phyloP scores from a whole-genome alignment of 371 early-diverging fungal genomes.

The Nematocida sp. region DNA sequence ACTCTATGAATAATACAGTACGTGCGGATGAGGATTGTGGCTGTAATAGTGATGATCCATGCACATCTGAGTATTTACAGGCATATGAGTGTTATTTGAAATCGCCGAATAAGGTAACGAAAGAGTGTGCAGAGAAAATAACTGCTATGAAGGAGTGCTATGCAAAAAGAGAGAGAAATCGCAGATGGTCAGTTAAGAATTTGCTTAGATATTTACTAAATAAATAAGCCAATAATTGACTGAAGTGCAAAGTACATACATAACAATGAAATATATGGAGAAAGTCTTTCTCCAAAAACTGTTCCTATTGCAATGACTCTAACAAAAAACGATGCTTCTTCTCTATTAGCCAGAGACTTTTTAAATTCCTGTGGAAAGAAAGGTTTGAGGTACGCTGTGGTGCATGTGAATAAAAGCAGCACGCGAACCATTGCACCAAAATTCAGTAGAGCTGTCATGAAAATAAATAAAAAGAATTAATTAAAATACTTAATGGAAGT shows the following conservation, averaged over 20 bases:
- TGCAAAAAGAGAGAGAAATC: not conserved
- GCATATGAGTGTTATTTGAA: conserved; percentile 54
- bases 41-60: not conserved
- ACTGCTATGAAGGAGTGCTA: conserved; percentile 29
- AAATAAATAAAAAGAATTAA: conserved; percentile 3
- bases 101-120: conserved; percentile 5
- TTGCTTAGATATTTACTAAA: not conserved
- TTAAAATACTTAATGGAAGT: not conserved
- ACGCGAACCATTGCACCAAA: conserved; percentile 76
- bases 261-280: conserved; percentile 59
- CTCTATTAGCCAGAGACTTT: conserved; percentile 63
- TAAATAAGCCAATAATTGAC: conserved; percentile 58
- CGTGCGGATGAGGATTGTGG: not conserved
- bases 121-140: conserved; percentile 9
- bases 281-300: conserved; percentile 68
- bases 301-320: conserved; percentile 58
- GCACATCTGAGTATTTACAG: conserved; percentile 25
- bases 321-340: conserved; percentile 72
- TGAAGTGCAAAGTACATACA: conserved; percentile 57
- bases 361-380: conserved; percentile 75
- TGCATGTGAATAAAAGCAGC: conserved; percentile 75
- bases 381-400: conserved; percentile 75
- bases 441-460: conserved; percentile 75
- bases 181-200: not conserved
- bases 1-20: not conserved